phyloP scores from a whole-genome alignment of 345 rosid species.

The Linum tenue region DNA sequence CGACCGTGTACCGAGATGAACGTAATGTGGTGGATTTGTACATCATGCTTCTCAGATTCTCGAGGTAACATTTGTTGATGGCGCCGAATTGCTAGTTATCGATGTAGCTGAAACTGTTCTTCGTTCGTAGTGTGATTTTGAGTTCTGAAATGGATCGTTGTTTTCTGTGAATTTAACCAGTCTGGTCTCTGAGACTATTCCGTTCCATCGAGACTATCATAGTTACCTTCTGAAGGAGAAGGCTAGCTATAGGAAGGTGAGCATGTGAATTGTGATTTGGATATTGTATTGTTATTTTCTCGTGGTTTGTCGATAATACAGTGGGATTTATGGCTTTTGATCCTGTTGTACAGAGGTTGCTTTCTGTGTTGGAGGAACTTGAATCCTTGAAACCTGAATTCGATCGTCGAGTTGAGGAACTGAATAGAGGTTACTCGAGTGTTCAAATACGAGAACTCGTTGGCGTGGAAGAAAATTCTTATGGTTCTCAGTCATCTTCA shows the following conservation, averaged over 20 bases:
- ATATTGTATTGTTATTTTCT: too few relatives aligned
- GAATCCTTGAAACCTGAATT: conserved; percentile 77
- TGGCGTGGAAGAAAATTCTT: conserved; percentile 18
- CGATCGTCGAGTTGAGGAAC: conserved; percentile 36
- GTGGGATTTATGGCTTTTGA: conserved; percentile 7
- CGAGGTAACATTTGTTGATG: conserved; percentile 40
- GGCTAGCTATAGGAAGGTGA: conserved; percentile 55
- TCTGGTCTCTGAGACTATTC: conserved; percentile 93
- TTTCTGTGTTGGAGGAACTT: conserved; percentile 62
- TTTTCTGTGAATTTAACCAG: conserved; percentile 24
- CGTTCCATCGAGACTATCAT: conserved; percentile 77
- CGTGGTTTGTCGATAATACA: background rate
- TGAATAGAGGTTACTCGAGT: conserved; percentile 31
- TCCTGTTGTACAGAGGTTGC: conserved; percentile 44
- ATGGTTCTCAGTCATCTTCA: conserved; percentile 29
- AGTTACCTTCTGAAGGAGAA: conserved; percentile 46
- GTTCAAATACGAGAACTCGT: conserved; percentile 28
- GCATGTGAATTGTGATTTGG: too few relatives aligned
- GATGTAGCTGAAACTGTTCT: background rate
- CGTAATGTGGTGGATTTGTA: conserved; percentile 81
- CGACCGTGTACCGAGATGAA: conserved; percentile 68
- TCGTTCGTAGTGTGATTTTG: background rate
- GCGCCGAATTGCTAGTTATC: background rate
- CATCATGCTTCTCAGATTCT: conserved; percentile 75
- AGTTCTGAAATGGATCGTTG: conserved; percentile 2